phyloP scores from a whole-genome alignment of 2,329 filamentous ascomycete genomes.

The Davidsoniella neocaledoniae region DNA sequence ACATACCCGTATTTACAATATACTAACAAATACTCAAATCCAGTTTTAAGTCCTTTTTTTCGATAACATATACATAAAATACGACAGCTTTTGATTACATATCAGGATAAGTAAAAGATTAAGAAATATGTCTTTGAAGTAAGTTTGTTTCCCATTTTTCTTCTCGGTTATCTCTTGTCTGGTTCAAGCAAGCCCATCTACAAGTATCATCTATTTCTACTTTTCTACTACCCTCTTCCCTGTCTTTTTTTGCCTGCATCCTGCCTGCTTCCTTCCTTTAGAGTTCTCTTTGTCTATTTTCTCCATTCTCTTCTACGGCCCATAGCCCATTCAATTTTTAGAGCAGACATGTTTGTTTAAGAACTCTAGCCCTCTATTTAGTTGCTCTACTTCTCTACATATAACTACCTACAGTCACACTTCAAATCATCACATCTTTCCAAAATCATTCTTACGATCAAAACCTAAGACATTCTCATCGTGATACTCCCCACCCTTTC shows the following conservation, averaged over 20 bases:
- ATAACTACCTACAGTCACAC: background rate
- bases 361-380: background rate
- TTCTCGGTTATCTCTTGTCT: too few species aligned
- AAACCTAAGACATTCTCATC: too few species aligned
- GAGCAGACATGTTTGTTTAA: too few species aligned
- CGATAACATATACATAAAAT: too few species aligned
- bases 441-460: too few species aligned
- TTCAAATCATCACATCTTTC: too few species aligned
- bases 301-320: background rate
- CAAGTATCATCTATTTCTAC: background rate
- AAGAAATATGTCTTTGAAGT: conserved; percentile 36
- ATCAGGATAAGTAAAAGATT: background rate
- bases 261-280: background rate
- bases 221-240: conserved; percentile 9
- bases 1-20: too few species aligned
- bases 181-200: too few species aligned
- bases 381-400: background rate
- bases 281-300: background rate
- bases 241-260: conserved; percentile 7
- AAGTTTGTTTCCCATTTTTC: conserved; percentile 19
- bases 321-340: too few species aligned
- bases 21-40: too few species aligned
- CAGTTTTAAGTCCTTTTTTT: too few species aligned
- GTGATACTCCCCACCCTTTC: too few species aligned
- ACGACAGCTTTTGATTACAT: background rate